These are phyloP conservation scores for Psilocybe subaeruginosa DNA, from an alignment of 768 basidiomycete genomes.

Conservation along the genomic window DNA sequence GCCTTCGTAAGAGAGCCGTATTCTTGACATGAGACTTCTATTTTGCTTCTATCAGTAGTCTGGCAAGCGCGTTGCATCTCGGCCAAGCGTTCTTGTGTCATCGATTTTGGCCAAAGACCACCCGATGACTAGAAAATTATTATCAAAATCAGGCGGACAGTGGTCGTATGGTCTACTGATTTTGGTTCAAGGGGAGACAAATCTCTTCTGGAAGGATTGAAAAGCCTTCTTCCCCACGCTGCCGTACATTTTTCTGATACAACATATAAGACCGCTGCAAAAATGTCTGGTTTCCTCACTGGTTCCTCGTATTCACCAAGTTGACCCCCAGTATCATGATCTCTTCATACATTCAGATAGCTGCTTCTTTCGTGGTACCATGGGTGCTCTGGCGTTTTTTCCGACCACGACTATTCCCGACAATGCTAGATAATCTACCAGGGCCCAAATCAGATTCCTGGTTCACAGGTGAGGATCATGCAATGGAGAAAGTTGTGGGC, in stretches of 20 bases:
- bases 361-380: not conserved
- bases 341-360: not conserved
- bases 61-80: not conserved
- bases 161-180: not conserved
- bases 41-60: not conserved
- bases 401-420: not conserved
- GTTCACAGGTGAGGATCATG: not conserved
- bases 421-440: slow-evolving; percentile 3
- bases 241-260: not conserved
- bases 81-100: not conserved
- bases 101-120: not conserved
- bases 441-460: slow-evolving; percentile 4
- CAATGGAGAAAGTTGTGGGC: not conserved
- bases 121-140: not conserved
- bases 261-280: not conserved
- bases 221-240: not conserved
- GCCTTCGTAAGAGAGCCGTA: not conserved
- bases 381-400: slow-evolving; percentile 6
- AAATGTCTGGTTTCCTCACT: not conserved
- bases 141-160: not conserved
- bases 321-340: not conserved
- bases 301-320: not conserved
- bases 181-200: no score
- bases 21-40: not conserved
- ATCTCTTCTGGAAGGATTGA: not conserved